Evolutionary conservation across 352 stramenopile species (phyloP).

Genomic region (Phytophthora capsici): DNA sequence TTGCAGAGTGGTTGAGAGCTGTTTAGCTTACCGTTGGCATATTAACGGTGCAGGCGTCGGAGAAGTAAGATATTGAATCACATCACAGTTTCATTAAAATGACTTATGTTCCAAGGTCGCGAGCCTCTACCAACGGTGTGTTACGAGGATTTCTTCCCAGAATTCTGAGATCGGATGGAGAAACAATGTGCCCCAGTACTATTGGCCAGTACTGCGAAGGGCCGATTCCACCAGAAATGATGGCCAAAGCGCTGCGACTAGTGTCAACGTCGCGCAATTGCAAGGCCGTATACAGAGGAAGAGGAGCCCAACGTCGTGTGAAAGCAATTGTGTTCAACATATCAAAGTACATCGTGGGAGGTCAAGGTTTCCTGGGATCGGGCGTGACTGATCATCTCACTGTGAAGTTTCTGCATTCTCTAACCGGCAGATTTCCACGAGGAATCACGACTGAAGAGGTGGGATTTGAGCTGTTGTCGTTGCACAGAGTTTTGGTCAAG

Average conservation of each 20-base stretch:
- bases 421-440: neutral
- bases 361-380: neutral
- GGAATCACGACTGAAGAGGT: neutral
- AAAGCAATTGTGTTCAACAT: neutral
- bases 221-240: conserved; percentile 12
- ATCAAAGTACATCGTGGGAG: neutral
- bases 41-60: conserved; percentile 4
- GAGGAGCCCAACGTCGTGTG: neutral
- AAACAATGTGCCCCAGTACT: neutral
- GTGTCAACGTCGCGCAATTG: neutral
- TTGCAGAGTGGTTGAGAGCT: conserved; percentile 11
- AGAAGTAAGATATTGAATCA: conserved; percentile 20
- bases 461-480: neutral
- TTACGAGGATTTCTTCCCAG: conserved; percentile 6
- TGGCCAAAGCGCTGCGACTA: conserved; percentile 4
- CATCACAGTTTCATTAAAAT: conserved; percentile 19
- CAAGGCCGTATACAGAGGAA: neutral
- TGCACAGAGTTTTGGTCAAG: neutral
- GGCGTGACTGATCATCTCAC: neutral
- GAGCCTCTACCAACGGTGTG: conserved; percentile 10
- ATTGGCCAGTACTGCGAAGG: conserved; percentile 14
- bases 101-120: conserved; percentile 5
- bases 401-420: neutral
- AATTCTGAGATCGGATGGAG: conserved; percentile 5
- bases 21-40: conserved; percentile 11